Base-by-base conservation (phyloP, 1,139 yeast genomes). In the Suhomyces taliae region DNA sequence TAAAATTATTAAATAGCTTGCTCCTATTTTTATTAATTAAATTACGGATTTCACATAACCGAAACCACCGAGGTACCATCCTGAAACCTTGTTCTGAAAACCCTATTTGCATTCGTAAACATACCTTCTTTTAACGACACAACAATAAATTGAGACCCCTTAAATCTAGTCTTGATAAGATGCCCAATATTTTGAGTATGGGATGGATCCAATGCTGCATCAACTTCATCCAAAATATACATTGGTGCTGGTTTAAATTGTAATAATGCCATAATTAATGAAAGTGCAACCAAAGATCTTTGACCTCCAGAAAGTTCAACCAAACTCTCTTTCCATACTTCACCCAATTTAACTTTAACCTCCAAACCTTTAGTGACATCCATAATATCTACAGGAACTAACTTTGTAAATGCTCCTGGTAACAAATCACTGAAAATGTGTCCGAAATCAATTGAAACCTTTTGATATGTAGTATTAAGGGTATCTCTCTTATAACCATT, bases 111-210 rank as follows among this genome's bases (percentile, higher is more conserved):
- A 68, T 95, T 95, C 27, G 96, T 87, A 63, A 93, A 95, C 97
- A 95, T 90, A 12, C 98, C 99, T 65, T 95, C 99, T 64, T 95
- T 95, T 69, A 95, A 81, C 29, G 97, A 88, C 15, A 95, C 99
- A 46, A 95, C 96, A 55, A 95, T 91, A 61, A 95, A 95, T 64
- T 95, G 99, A 2, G 97, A 87, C 0, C 96, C 97, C 64, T 88
- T 87, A 68, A 95, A 95, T 57, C 97, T 75, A 0, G 97, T 91
- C 69, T 91, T 93, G 66, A 95, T 93, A 62, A 95, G 75, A 62
- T 90, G 97, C 6, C 99, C 99, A 60, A 95, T 93, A 60, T 93
- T 93, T 66, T 95, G 98, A 1, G 99, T 95, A 65, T 95, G 99
- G 46, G 96, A 89, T 53, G 91, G 78, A 73, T 95, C 99, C 54